Conservation (phyloP, 768 basidiomycete species). For the Holtermanniella nyarrowii region DNA sequence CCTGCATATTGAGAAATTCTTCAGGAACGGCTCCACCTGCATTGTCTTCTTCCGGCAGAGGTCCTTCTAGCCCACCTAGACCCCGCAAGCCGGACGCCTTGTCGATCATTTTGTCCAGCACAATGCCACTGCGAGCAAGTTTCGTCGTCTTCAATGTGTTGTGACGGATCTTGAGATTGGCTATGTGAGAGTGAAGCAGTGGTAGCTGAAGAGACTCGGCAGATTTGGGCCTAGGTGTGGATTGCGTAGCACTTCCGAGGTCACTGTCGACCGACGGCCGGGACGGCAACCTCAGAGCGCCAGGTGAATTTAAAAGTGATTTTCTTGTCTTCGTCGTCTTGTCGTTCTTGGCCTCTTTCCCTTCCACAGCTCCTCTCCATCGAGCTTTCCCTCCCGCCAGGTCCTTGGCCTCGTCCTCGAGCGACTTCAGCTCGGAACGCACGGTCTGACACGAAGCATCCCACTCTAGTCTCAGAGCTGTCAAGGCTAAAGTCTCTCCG, state of each 20-base stretch:
- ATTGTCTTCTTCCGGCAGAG: neutral
- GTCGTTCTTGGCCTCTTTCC: neutral
- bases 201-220: constrained; percentile 9
- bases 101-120: constrained; percentile 31
- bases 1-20: constrained; percentile 26
- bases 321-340: neutral
- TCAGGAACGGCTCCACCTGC: constrained; percentile 22
- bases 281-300: neutral
- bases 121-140: constrained; percentile 8
- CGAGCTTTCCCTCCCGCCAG: constrained; percentile 10
- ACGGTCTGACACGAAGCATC: constrained; percentile 19
- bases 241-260: too few species aligned
- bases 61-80: constrained; percentile 19
- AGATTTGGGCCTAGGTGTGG: neutral
- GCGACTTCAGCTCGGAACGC: constrained; percentile 8
- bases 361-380: neutral
- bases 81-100: constrained; percentile 19
- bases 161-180: constrained; percentile 18
- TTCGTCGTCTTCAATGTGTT: constrained; percentile 8
- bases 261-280: too few species aligned
- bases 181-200: constrained; percentile 14
- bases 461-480: constrained; percentile 18
- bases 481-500: constrained; percentile 7
- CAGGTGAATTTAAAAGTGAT: neutral
- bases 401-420: constrained; percentile 8